Base-by-base conservation (phyloP, 805 yeast species). In the Ogataea trehalophila region DNA sequence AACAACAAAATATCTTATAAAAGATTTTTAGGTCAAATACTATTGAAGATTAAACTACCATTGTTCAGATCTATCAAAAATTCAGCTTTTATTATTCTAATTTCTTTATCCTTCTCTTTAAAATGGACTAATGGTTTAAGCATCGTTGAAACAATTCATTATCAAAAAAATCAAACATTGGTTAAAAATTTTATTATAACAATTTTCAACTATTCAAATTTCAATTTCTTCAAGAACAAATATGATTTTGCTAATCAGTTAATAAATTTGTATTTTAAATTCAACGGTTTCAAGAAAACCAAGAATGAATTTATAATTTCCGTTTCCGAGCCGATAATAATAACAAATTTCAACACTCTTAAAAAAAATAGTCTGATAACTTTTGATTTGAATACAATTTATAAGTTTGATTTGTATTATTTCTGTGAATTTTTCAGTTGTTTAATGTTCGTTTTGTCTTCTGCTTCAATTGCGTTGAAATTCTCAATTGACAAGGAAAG, bases 361-460 rank as follows among this genome's bases (percentile, higher is more conserved):
- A 37, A 16, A 20, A 34, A 26, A 18, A 22, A n/a, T 20, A 43
- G 39, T 33, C 22, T 37, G 3, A 52, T 68, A 34, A 53, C 54
- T 17, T 52, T 59, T 29, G 56, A 59, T 17, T 40, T 62, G 22
- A 54, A 56, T 22, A 59, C 67, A 1, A 59, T 68, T n/a, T 71
- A 70, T 60, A 66, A 68, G 45, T 73, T 76, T 58, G 81, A 80
- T 57, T 55, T 69, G 16, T 71, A 75, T 33, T 83, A 77, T 54
- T 66, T 78, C 23, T 54, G 83, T 44, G 92, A 85, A 60, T 76
- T 82, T 52, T 51, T 73, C 2, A 67, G 81, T 6, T 69, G 79
- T 13, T 49, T 83, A 23, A 54, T 74, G 1, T 78, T 85, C 52
- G 70, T 81, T 22, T 52, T 77, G 13, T 79, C 85, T 1, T 58